Evolutionary conservation across 2,329 filamentous ascomycete species (phyloP).

Genomic region (Exophiala bonariae): DNA sequence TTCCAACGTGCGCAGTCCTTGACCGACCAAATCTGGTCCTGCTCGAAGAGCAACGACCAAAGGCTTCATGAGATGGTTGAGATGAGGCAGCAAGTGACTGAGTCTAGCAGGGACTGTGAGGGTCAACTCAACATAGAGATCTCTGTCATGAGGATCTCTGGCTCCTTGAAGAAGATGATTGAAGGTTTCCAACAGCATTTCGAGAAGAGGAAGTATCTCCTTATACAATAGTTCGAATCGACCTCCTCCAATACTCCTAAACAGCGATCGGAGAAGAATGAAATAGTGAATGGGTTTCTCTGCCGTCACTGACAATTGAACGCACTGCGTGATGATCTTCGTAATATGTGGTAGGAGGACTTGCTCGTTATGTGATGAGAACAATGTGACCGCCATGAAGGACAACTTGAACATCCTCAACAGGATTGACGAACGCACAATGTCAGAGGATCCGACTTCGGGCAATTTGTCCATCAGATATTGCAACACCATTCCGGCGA

Average conservation of each 20-base stretch:
- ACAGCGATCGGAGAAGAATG: conserved; percentile 84
- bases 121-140: conserved; percentile 95
- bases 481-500: conserved; percentile 95
- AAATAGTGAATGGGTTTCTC: conserved; percentile 99
- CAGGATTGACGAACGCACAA: conserved; percentile 89
- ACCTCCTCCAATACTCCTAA: conserved; percentile 93
- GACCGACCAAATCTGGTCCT: conserved; percentile 89
- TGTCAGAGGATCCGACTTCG: conserved; percentile 87
- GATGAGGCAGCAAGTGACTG: conserved; percentile 89
- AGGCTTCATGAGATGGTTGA: conserved; percentile 95
- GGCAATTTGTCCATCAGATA: conserved; percentile 97
- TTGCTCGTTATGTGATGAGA: conserved; percentile 91
- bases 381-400: conserved; percentile 98
- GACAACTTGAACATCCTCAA: conserved; percentile 94
- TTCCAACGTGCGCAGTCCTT: conserved; percentile 89
- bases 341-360: conserved; percentile 94
- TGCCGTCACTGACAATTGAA: conserved; percentile 90
- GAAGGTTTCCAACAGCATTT: conserved; percentile 96
- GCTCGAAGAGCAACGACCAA: conserved; percentile 92
- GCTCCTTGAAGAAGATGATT: conserved; percentile 92
- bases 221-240: conserved; percentile 98
- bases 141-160: conserved; percentile 83
- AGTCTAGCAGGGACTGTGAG: conserved; percentile 92
- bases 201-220: conserved; percentile 89
- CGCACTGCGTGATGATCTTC: conserved; percentile 95